These are phyloP conservation scores for Mesembryanthemum crystallinum DNA, from an alignment of 148 eudicot species.

Conservation along the genomic window DNA sequence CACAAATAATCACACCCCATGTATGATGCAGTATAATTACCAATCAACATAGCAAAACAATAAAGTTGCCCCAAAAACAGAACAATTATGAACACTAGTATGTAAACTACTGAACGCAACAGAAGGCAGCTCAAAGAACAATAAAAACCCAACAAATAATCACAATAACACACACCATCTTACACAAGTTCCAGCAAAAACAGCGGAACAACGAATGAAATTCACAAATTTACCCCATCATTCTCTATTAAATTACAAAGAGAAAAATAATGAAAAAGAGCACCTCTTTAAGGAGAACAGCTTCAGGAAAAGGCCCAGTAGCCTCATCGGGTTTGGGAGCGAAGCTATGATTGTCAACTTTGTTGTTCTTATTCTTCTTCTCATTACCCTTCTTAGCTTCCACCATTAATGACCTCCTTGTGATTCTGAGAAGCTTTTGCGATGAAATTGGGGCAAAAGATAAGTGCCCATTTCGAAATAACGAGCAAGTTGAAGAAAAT, in stretches of 20 bases:
- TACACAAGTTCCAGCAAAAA: background rate
- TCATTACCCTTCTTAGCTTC: conserved; percentile 46
- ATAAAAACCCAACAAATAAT: background rate
- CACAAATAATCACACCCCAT: background rate
- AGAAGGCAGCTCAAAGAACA: background rate
- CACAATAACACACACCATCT: background rate
- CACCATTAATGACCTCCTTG: conserved; percentile 31
- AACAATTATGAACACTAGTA: background rate
- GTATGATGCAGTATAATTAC: too few relatives aligned
- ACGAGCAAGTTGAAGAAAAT: conserved; percentile 19
- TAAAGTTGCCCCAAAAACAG: background rate
- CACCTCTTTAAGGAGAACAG: conserved; percentile 77
- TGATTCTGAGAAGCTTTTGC: conserved; percentile 23
- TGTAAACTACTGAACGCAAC: background rate
- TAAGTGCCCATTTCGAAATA: conserved; percentile 29
- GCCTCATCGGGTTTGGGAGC: conserved; percentile 67
- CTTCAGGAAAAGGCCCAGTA: conserved; percentile 82
- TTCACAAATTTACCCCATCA: too few relatives aligned
- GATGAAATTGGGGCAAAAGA: conserved; percentile 36
- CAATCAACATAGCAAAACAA: background rate
- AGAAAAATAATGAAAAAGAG: background rate
- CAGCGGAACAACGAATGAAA: background rate
- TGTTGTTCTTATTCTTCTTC: conserved; percentile 38
- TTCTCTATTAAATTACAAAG: background rate
- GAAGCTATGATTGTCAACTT: conserved; percentile 58